phyloP scores from a whole-genome alignment of 2,329 filamentous ascomycete genomes.

The Xylaria sp. region DNA sequence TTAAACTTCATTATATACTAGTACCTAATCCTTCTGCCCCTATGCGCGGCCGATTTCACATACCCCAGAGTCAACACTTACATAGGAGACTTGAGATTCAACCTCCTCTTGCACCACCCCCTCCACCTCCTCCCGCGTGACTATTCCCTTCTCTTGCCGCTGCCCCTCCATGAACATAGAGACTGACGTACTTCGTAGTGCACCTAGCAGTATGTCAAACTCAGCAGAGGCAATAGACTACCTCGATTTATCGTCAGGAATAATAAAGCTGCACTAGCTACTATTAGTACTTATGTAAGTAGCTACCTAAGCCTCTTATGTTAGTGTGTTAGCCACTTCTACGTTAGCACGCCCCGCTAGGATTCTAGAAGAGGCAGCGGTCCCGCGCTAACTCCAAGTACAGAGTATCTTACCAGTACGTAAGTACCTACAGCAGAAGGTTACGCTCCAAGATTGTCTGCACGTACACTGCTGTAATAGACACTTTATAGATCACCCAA shows the following conservation, averaged over 20 bases:
- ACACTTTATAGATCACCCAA: too few relatives aligned
- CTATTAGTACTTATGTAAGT: background rate
- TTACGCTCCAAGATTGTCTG: too few relatives aligned
- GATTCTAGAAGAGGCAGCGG: constrained; percentile 5
- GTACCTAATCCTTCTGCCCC: too few relatives aligned
- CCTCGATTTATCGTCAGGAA: background rate
- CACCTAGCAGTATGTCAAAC: background rate
- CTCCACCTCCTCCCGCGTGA: background rate
- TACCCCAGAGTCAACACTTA: too few relatives aligned
- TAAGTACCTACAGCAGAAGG: background rate
- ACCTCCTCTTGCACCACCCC: background rate
- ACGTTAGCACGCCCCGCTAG: background rate
- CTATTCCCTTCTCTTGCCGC: background rate
- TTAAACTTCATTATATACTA: too few relatives aligned
- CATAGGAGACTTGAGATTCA: too few relatives aligned
- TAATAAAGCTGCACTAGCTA: background rate
- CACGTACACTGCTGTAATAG: too few relatives aligned
- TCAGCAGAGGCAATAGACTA: background rate
- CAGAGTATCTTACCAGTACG: background rate
- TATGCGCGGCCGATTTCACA: too few relatives aligned
- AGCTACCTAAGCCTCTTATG: background rate
- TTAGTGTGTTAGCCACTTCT: background rate
- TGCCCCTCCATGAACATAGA: background rate
- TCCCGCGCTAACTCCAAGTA: constrained; percentile 11
- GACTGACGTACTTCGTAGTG: background rate